Evolutionary conservation across 2,329 filamentous ascomycete species (phyloP), one percentile per base, ranked within the genome.

Genomic region (Botrytis hyacinthi): DNA sequence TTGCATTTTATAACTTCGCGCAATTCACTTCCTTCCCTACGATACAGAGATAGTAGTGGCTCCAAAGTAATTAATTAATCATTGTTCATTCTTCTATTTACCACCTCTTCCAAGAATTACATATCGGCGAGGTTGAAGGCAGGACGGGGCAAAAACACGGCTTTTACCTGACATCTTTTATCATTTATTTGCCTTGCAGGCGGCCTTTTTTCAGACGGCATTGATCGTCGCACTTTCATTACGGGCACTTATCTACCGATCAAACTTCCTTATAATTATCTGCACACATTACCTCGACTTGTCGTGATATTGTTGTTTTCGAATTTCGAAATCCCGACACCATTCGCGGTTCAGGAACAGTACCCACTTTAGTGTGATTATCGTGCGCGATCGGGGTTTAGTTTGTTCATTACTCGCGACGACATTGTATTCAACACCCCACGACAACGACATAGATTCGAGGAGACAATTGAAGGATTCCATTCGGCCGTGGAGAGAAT

Each of bases 391-490:
- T 72, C 70, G 70, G 71, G 75, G 77, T 79, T 77, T 76, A 78
- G 76, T 76, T 76, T 76, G 76, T 77, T 75, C 72, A 68, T 29
- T 66, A 65, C 69, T 76, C 75, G 74, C 77, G 72, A 77, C 75
- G 37, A 68, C 70, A 62, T 59, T 44, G 68, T 70, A 73, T 46
- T 71, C 67, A 62, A 71, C 71, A 68, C 22, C 69, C 51, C 48
- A 70, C 73, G 20, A 72, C 74, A 48, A 74, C 51, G 18, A 26
- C 51, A 37, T 22, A 65, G 18, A 63, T 40, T 59, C 59, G 60
- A 51, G n/a, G 48, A 72, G 46, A 71, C 71, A 70, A 76, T 75
- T 75, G 74, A 69, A 57, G 35, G 42, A n/a, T 29, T 46, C 67
- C 35, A 66, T 35, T 37, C 10, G 46, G 48, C 35, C 65, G 42